Evolutionary conservation across 352 stramenopile genomes (phyloP), one percentile per base, ranked within the genome.

Genomic region (Pythium brassicae): DNA sequence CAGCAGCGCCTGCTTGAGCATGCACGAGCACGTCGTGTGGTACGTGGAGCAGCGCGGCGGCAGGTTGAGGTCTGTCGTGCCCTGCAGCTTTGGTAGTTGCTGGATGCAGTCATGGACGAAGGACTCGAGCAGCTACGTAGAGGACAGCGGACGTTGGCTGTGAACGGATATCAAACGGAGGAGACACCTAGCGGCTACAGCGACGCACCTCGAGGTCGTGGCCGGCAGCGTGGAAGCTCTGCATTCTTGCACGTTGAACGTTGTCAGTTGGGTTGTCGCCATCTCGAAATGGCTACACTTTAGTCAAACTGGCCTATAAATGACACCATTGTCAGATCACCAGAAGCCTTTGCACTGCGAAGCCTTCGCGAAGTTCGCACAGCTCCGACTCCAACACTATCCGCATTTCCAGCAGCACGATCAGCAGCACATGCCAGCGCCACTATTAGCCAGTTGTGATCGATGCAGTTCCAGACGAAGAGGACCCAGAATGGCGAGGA

Each of bases 71-170:
- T 53, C 50, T 0, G 26, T 15, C 5, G 64, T 32, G 27, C 48
- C 48, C 37, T 63, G 63, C 0, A 88, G 58, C 23, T 71, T 71
- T 0, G 74, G 78, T 25, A 87, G 62, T 27, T 74, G 71, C 51
- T 76, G 66, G 20, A 81, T 68, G 57, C 74, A 74, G 50, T 78
- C 73, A 53, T 72, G 63, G 15, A 88, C 67, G 55, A 78, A 88
- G 20, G 72, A 70, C 57, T 88, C 78, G 32, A 88, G 71, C 50
- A 77, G 58, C 65, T 78, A 62, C 42, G 23, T 0, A 27, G 22
- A 26, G 25, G 26, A 46, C 23, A 4, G 9, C 20, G 27, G 15
- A 15, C 6, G 5, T 14, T n/a, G n/a, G 25, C n/a, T 22, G 5
- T 44, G 39, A 44, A 22, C 3, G 39, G n/a, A 15, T 10, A 42